Evolutionary conservation across 139 green algal genomes (phyloP).

Genomic region (Chlamydomonas sp.): DNA sequence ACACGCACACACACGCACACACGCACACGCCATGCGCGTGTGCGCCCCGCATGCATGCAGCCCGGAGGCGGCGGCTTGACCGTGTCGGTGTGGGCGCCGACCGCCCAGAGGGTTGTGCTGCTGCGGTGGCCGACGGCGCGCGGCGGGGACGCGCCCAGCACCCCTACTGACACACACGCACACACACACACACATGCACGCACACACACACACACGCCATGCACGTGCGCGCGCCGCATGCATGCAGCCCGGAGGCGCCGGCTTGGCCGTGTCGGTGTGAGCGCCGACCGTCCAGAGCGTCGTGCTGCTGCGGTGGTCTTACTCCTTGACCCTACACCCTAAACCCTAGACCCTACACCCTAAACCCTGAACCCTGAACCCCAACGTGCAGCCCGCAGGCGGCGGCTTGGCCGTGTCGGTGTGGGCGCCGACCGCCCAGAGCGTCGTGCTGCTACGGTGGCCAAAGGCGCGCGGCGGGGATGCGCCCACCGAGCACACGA

Average conservation of each 20-base stretch:
- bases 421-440: conserved; percentile 77
- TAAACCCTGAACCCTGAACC: no score
- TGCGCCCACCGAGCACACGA: conserved; percentile 22
- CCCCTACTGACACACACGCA: conserved; percentile 22
- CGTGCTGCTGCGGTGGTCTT: background rate
- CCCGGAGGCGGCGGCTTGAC: background rate
- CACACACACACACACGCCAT: no score
- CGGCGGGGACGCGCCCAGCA: conserved; percentile 26
- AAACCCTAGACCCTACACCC: no score
- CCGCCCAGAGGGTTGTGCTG: conserved; percentile 60
- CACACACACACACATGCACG: no score
- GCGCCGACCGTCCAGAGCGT: background rate
- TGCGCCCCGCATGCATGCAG: background rate
- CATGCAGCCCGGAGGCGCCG: conserved; percentile 30
- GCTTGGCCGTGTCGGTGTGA: background rate
- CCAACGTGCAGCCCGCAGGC: background rate
- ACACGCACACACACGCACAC: no score
- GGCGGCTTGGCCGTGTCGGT: conserved; percentile 20
- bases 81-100: conserved; percentile 70
- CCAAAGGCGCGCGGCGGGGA: conserved; percentile 23
- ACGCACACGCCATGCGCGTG: no score
- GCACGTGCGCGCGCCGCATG: conserved; percentile 35
- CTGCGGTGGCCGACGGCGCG: conserved; percentile 41
- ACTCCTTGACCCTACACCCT: no score
- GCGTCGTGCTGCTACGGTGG: conserved; percentile 59